These are phyloP conservation scores for Erysimum pusillum DNA, from an alignment of 441 rosid species.

Conservation along the genomic window DNA sequence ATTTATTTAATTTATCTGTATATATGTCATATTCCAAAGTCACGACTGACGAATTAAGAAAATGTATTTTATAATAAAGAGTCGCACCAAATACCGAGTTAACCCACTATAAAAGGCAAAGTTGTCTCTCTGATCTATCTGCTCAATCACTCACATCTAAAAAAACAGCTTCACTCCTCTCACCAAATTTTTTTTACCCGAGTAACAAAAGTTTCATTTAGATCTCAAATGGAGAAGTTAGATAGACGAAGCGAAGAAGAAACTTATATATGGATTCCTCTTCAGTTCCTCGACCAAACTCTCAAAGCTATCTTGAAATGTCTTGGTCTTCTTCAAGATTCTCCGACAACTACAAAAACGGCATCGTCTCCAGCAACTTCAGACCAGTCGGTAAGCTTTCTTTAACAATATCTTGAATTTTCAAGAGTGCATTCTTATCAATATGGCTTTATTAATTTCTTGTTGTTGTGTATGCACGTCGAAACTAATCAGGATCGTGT, in stretches of 20 bases:
- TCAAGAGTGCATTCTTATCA: not conserved
- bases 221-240: conserved; percentile 30
- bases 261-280: conserved; percentile 17
- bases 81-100: conserved; percentile 37
- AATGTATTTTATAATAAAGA: not conserved
- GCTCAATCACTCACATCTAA: not conserved
- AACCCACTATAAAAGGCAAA: conserved; percentile 27
- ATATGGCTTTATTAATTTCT: not conserved
- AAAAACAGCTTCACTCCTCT: conserved; percentile 26
- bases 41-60: not conserved
- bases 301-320: conserved; percentile 29
- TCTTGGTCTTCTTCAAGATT: conserved; percentile 25
- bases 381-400: conserved; percentile 36
- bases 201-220: not conserved
- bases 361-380: not conserved
- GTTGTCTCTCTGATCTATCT: conserved; percentile 12
- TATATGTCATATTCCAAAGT: not conserved
- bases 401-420: not conserved
- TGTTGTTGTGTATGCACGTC: not conserved
- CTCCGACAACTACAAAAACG: not conserved
- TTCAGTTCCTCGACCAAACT: conserved; percentile 20
- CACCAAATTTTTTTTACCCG: not conserved
- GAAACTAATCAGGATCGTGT: not conserved
- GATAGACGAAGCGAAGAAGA: conserved; percentile 21
- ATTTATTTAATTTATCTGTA: not conserved